A percentile compares a stretch with the other conserved stretches of the same genome.
Evolutionary conservation across 805 yeast species (phyloP).

Genomic region (Myxozyma geophila): DNA sequence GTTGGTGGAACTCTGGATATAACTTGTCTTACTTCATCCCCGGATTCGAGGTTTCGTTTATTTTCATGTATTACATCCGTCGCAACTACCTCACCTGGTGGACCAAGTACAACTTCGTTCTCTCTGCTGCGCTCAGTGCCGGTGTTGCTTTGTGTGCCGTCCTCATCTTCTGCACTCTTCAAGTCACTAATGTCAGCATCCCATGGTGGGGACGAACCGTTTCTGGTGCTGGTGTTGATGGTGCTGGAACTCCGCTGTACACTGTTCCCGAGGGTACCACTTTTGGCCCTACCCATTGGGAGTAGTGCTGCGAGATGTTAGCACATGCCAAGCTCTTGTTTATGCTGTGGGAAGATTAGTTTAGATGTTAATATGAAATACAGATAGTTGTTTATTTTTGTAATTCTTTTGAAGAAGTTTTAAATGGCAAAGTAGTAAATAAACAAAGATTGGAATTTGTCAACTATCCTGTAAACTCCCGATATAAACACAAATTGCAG

Average conservation of each 20-base stretch:
- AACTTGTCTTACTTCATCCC: conserved; percentile 31
- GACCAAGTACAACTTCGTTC: conserved; percentile 54
- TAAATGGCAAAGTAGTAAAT: too few species aligned
- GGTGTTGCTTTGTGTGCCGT: conserved; percentile 66
- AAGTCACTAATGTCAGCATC: conserved; percentile 51
- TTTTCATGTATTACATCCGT: conserved; percentile 52
- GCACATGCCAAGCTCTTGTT: background rate
- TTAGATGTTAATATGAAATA: too few species aligned
- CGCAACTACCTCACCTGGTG: conserved; percentile 61
- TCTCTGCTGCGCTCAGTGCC: conserved; percentile 61
- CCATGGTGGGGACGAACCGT: conserved; percentile 71
- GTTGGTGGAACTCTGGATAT: conserved; percentile 23
- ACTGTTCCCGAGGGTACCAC: conserved; percentile 39
- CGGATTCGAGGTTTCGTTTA: conserved; percentile 39
- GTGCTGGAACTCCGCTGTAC: conserved; percentile 23
- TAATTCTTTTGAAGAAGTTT: too few species aligned
- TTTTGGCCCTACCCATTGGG: conserved; percentile 42
- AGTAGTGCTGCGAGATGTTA: background rate
- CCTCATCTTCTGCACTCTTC: conserved; percentile 59
- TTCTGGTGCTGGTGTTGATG: conserved; percentile 37
- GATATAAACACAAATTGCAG: too few species aligned
- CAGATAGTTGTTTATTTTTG: too few species aligned
- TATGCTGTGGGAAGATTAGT: too few species aligned
- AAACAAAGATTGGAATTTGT: too few species aligned
- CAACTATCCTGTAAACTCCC: too few species aligned